phyloP scores from a whole-genome alignment of 2,329 filamentous ascomycete species.

The Colletotrichum magnum region DNA sequence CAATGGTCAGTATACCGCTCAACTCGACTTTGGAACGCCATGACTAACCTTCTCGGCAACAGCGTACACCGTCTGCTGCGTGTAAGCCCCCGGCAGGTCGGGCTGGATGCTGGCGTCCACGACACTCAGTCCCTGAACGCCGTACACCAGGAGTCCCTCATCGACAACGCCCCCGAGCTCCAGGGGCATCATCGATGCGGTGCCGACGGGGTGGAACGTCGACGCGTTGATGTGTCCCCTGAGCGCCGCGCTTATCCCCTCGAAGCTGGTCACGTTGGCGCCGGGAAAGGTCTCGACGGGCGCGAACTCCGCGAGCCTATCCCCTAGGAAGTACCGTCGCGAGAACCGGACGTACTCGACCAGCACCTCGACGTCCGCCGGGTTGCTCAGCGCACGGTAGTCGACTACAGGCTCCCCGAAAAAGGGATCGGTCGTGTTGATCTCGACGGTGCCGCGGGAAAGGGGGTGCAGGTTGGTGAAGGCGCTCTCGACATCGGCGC shows the following conservation, averaged over 20 bases:
- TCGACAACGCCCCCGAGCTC: slow-evolving; percentile 41
- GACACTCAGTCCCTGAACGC: slow-evolving; percentile 34
- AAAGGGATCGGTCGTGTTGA: slow-evolving; percentile 49
- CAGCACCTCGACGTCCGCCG: slow-evolving; percentile 46
- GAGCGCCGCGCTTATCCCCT: slow-evolving; percentile 34
- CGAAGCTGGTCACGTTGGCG: slow-evolving; percentile 33
- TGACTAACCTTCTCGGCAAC: slow-evolving; percentile 38
- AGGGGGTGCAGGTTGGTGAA: slow-evolving; percentile 41
- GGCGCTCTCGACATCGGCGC: slow-evolving; percentile 19
- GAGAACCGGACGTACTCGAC: slow-evolving; percentile 46
- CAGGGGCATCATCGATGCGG: slow-evolving; percentile 39
- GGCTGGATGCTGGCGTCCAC: slow-evolving; percentile 41
- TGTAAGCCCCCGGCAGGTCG: slow-evolving; percentile 40
- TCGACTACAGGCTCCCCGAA: slow-evolving; percentile 47
- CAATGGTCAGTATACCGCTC: not conserved
- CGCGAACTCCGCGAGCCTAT: slow-evolving; percentile 47
- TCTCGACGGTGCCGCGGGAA: slow-evolving; percentile 49
- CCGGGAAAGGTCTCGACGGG: slow-evolving; percentile 49
- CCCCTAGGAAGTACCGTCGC: slow-evolving; percentile 52
- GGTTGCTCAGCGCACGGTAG: slow-evolving; percentile 47
- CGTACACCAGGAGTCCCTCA: slow-evolving; percentile 41
- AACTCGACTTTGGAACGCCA: accelerated
- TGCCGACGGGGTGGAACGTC: slow-evolving; percentile 36
- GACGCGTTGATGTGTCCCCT: slow-evolving; percentile 35
- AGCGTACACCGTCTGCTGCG: slow-evolving; percentile 41